Base-by-base conservation (phyloP, 148 eudicot species). In the Pouteria glomerata region DNA sequence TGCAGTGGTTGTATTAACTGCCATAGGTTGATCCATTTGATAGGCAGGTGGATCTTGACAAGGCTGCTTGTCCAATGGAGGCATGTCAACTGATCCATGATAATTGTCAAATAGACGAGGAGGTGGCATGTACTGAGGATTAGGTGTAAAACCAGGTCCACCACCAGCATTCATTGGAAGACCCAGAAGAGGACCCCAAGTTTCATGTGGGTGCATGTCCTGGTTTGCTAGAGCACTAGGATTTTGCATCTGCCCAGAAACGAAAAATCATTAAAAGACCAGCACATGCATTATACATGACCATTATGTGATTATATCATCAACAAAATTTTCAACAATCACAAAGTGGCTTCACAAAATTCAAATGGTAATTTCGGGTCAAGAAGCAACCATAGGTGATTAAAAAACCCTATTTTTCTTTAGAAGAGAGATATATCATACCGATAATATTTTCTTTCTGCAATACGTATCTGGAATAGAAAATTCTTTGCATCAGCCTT, bases 181-280 rank as follows among this genome's bases (percentile, higher is more conserved):
- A 16, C 69, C 69, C 69, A 74, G 85, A n/a, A 80, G 82, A n/a
- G 87, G 85, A 7, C 82, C 85, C 85, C 85, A 79, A 16, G 78
- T 72, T 66, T 77, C 80, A 11, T 73, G 71, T 63, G 80, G 85
- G 41, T 85, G 83, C 74, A 82, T 66, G 68, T 70, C 53, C 72
- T 77, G 78, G 35, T 79, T 82, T 80, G 71, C 80, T 47, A 41
- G 79, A 7, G 73, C 52, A 74, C 71, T 77, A 11, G 83, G 74
- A 55, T 27, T 62, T 80, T 85, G 88, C 88, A 85, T 85, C 88
- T 85, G 70, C 44, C 44, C 44, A 39, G 44, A 5, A 39, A 4
- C 44, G 11, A 24, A 29, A 21, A 19, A 63, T 27, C 8, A 0
- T 3, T 34, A 4, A 27, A 12, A 16, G 13, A 3, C 7, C 11